These are phyloP conservation scores for Xylariales sp. DNA, from an alignment of 2,329 filamentous ascomycete genomes.

Conservation along the genomic window DNA sequence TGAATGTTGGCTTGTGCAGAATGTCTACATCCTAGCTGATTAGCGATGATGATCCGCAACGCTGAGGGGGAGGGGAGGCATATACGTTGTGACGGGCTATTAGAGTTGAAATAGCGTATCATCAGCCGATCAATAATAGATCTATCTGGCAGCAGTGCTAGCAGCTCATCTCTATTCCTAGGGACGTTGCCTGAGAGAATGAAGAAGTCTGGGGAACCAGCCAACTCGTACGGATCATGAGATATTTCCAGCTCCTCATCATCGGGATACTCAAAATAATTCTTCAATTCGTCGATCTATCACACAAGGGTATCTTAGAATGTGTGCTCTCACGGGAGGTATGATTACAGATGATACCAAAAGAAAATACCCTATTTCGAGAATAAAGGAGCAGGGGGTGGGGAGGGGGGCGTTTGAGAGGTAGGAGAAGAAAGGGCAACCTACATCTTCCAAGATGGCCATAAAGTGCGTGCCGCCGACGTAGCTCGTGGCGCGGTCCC, in stretches of 20 bases:
- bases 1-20: conserved; percentile 49
- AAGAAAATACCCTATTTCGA: neutral
- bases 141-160: conserved; percentile 43
- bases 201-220: conserved; percentile 37
- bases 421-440: conserved; percentile 13
- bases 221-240: conserved; percentile 24
- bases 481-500: conserved; percentile 42
- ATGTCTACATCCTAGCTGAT: conserved; percentile 42
- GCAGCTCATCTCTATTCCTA: conserved; percentile 38
- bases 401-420: neutral
- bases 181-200: conserved; percentile 34
- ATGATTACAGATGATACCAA: no score
- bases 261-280: conserved; percentile 49
- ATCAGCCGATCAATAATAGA: conserved; percentile 44
- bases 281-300: conserved; percentile 56
- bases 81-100: conserved; percentile 47
- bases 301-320: no score
- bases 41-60: no score
- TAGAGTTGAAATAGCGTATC: conserved; percentile 48
- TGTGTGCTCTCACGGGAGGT: no score
- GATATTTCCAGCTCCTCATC: conserved; percentile 22
- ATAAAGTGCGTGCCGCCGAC: conserved; percentile 57
- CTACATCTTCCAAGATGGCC: conserved; percentile 56
- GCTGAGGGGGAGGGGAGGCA: no score
- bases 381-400: neutral